Evolutionary conservation across 2,329 filamentous ascomycete species (phyloP).

Genomic region (Colletotrichum echinochloae): DNA sequence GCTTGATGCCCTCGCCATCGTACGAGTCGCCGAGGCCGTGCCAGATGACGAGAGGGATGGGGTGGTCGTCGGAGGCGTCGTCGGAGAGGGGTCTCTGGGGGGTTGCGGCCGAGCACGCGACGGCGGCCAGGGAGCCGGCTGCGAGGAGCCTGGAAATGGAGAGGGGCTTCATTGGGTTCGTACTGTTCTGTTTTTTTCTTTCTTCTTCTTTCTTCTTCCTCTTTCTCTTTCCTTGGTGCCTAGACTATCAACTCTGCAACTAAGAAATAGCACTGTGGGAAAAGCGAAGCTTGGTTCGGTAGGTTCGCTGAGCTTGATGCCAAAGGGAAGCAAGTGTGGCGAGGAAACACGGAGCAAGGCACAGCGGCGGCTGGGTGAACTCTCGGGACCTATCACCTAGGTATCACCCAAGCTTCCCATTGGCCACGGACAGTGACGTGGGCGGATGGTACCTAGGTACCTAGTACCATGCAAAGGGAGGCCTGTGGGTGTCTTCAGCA

Average conservation of each 20-base stretch:
- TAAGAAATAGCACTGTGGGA: neutral
- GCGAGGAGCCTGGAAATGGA: conserved; percentile 51
- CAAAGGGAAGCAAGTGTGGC: conserved; percentile 25
- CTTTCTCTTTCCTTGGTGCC: neutral
- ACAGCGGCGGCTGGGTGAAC: conserved; percentile 16
- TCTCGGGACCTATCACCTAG: conserved; percentile 7
- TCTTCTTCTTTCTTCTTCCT: no score
- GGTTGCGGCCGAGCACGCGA: conserved; percentile 40
- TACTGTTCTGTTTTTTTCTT: no score
- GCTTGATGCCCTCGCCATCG: conserved; percentile 78
- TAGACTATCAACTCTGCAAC: conserved; percentile 3
- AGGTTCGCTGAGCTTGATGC: conserved; percentile 13
- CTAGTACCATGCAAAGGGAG: conserved; percentile 5
- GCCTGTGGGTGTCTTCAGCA: conserved; percentile 6
- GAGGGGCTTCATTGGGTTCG: conserved; percentile 47
- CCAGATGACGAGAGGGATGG: conserved; percentile 93
- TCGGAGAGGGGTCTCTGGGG: conserved; percentile 38
- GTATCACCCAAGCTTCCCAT: conserved; percentile 39
- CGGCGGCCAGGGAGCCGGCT: conserved; percentile 44
- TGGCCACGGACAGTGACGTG: conserved; percentile 33
- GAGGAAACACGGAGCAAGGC: conserved; percentile 42
- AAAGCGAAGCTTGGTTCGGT: neutral
- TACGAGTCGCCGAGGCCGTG: conserved; percentile 85
- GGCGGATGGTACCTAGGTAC: no score
- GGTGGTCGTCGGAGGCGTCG: conserved; percentile 67